Evolutionary conservation across 106 monocot genomes (phyloP).

Genomic region (Apostasia ramifera): DNA sequence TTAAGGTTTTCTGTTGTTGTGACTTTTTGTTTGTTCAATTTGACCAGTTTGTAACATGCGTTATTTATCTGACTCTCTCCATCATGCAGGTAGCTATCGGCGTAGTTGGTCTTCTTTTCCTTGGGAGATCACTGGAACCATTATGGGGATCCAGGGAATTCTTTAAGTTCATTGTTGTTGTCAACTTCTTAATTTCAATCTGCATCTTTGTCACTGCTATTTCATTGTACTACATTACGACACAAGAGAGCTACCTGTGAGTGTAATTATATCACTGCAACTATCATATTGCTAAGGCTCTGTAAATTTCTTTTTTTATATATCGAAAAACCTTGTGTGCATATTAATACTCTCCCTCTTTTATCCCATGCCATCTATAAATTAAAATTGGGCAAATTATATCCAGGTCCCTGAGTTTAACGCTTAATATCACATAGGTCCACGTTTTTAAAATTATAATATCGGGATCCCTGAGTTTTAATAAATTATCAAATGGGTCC

Average conservation of each 20-base stretch:
- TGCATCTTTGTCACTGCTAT: conserved; percentile 78
- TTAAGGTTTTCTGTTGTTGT: not conserved
- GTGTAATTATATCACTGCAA: conserved; percentile 16
- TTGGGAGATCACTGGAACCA: conserved; percentile 79
- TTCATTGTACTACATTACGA: conserved; percentile 68
- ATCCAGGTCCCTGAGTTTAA: too few relatives aligned
- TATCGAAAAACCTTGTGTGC: too few relatives aligned
- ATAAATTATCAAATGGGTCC: too few relatives aligned
- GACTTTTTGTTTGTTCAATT: not conserved
- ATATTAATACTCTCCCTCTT: too few relatives aligned
- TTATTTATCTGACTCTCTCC: not conserved
- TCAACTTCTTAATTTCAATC: conserved; percentile 75
- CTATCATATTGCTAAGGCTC: not conserved
- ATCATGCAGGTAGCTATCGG: conserved; percentile 60
- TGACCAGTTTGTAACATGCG: too few relatives aligned
- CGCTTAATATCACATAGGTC: too few relatives aligned
- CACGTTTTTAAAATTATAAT: too few relatives aligned
- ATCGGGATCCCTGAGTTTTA: too few relatives aligned
- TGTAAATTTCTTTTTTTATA: too few relatives aligned
- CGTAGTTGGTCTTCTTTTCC: conserved; percentile 66
- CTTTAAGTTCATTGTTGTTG: conserved; percentile 82
- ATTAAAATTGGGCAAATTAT: too few relatives aligned
- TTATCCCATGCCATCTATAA: too few relatives aligned
- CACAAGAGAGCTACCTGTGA: conserved; percentile 85
- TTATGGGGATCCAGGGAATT: conserved; percentile 90